Evolutionary conservation across 1,139 yeast genomes (phyloP), one percentile per base, ranked within the genome.

Genomic region (Protomyces gravidus): DNA sequence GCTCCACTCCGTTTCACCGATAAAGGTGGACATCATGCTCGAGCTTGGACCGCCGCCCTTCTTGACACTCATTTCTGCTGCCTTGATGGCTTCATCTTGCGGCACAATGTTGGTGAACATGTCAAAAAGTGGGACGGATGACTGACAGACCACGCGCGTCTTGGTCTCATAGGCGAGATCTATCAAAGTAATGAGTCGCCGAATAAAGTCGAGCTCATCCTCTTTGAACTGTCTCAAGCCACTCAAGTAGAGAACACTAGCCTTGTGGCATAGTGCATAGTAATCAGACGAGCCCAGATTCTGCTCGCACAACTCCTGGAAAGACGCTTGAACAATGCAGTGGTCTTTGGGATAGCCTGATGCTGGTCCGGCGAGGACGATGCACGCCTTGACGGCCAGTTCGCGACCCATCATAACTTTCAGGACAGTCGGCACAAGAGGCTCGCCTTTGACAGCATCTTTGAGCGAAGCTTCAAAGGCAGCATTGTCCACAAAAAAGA

Each of bases 101-200:
- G 50, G 56, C 11, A 52, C 56, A 9, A 52, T 52, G n/a, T 52
- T 52, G 21, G 33, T 40, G 32, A 92, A 90, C 59, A 92, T 78
- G 64, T 86, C 87, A 59, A 83, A 82, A 70, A 89, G 90, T 40
- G 89, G 85, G 5, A 89, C 89, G 1, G 87, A 95, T 0, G 89
- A 84, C 0, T 97, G 89, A 28, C 89, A 94, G 0, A 96, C 95
- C 33, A 92, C 74, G 66, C 89, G 79, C 5, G 95, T 86, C 65
- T 87, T 89, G 62, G 85, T 85, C 71, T 92, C 97, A 71, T 92
- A 92, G 1, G 92, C 94, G 0, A 98, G 97, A 72, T 92, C 98
- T 60, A 92, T 73, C 67, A 92, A 90, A 0, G 96, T 92, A 69
- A 92, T 92, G 69, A 92, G 90, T 66, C 98, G 76, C 66, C 97